Conservation (phyloP, 2,329 filamentous ascomycete species). For the Nigrospora osmanthi region DNA sequence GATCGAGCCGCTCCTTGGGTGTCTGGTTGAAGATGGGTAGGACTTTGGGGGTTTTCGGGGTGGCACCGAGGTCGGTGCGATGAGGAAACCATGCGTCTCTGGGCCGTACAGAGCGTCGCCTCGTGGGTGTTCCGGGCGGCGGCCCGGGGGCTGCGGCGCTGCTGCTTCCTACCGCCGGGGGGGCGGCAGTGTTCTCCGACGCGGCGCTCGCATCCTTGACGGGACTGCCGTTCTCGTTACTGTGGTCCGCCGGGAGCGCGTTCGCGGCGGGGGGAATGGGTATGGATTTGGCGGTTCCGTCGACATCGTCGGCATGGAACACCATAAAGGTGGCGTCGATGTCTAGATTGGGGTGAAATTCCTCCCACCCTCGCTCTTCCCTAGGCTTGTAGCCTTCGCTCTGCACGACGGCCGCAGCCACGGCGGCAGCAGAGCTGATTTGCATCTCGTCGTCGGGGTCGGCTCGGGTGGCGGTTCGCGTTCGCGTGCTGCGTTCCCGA, state of each 20-base stretch:
- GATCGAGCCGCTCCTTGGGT: conserved; percentile 69
- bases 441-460: conserved; percentile 54
- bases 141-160: conserved; percentile 15
- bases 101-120: conserved; percentile 35
- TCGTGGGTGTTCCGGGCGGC: conserved; percentile 27
- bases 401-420: conserved; percentile 80
- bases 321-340: conserved; percentile 74
- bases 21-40: conserved; percentile 74
- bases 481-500: conserved; percentile 49
- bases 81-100: conserved; percentile 48
- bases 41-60: conserved; percentile 54
- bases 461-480: conserved; percentile 41
- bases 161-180: conserved; percentile 27
- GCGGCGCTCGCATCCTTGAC: conserved; percentile 32
- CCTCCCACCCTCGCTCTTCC: conserved; percentile 94
- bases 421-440: conserved; percentile 81
- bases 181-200: conserved; percentile 19
- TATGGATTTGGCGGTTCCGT: conserved; percentile 54
- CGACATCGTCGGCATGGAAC: conserved; percentile 76
- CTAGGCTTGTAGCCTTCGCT: conserved; percentile 95
- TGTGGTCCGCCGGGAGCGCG: conserved; percentile 21
- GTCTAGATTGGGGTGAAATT: conserved; percentile 93
- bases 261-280: conserved; percentile 26
- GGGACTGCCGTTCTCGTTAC: conserved; percentile 36
- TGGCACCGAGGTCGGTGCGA: conserved; percentile 33